Percentiles rank a stretch among this genome's conserved stretches.
Evolutionary conservation across 2,329 filamentous ascomycete species (phyloP).

Genomic region (Malbranchea cinnamomea): DNA sequence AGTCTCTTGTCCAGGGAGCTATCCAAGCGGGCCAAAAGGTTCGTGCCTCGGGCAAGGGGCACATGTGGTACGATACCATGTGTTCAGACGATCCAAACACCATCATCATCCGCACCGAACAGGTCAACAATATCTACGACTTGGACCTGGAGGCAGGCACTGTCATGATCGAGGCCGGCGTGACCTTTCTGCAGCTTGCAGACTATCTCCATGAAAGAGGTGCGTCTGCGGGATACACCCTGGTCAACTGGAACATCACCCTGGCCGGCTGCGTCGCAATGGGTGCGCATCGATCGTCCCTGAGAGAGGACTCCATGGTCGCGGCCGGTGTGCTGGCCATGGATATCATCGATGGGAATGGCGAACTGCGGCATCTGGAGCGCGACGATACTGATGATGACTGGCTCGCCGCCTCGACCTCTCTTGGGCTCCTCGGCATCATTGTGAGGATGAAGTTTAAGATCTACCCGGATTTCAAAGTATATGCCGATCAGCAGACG

Average conservation of each 20-base stretch:
- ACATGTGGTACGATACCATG: constrained; percentile 42
- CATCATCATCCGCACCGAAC: constrained; percentile 21
- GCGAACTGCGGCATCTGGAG: constrained; percentile 29
- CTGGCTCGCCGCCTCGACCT: constrained; percentile 39
- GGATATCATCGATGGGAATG: constrained; percentile 36
- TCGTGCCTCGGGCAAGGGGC: constrained; percentile 35
- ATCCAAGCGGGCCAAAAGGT: constrained; percentile 26
- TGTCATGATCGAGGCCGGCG: constrained; percentile 37
- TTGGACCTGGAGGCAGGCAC: constrained; percentile 30
- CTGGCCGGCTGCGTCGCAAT: constrained; percentile 38
- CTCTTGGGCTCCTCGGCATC: constrained; percentile 34
- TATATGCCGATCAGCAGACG: constrained; percentile 36
- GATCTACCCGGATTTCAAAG: constrained; percentile 38
- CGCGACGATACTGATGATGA: constrained; percentile 31
- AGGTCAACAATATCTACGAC: constrained; percentile 24
- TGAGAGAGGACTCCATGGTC: constrained; percentile 36
- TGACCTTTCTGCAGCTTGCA: constrained; percentile 35
- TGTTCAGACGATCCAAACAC: constrained; percentile 35
- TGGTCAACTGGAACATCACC: constrained; percentile 42
- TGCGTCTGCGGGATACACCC: constrained; percentile 35
- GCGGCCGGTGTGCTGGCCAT: constrained; percentile 34
- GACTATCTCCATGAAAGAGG: constrained; percentile 34
- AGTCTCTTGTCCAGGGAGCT: constrained; percentile 28
- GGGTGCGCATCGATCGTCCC: constrained; percentile 36
- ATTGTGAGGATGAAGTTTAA: constrained; percentile 36